A percentile compares a stretch with the other conserved stretches of the same genome.
Conservation (phyloP, 1,284 basidiomycete genomes). For the Pseudozyma tsukubaensis region DNA sequence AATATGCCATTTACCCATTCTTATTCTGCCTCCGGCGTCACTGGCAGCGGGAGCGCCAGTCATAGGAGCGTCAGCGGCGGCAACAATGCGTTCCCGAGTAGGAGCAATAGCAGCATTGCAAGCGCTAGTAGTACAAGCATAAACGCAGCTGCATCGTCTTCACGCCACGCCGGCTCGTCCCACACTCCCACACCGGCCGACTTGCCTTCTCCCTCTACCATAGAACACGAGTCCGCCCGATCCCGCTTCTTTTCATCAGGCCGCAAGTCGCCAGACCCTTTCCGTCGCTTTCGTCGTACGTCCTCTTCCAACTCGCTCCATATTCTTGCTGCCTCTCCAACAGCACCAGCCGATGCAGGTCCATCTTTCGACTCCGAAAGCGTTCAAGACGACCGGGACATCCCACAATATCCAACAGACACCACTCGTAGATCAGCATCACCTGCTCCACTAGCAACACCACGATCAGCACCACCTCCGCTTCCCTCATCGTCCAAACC, state of each 20-base stretch:
- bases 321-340: slow-evolving; percentile 21
- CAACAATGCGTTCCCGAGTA: neutral
- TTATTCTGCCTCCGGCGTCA: neutral
- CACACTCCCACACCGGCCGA: neutral
- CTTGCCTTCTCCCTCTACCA: neutral
- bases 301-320: slow-evolving; percentile 43
- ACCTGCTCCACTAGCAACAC: slow-evolving; percentile 13
- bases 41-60: neutral
- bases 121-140: too few species aligned
- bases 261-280: slow-evolving; percentile 53
- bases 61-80: too few species aligned
- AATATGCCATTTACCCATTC: slow-evolving; percentile 4
- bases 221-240: slow-evolving; percentile 20
- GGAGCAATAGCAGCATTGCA: too few species aligned
- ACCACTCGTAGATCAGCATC: neutral
- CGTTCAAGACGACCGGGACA: neutral
- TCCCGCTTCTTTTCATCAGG: slow-evolving; percentile 39
- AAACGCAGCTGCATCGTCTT: neutral
- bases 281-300: slow-evolving; percentile 40
- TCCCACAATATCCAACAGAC: slow-evolving; percentile 12
- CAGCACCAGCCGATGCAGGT: slow-evolving; percentile 8
- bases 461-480: slow-evolving; percentile 33
- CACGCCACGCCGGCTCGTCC: neutral
- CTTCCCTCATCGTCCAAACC: slow-evolving; percentile 43
- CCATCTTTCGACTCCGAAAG: slow-evolving; percentile 23